Evolutionary conservation across 78 protist genomes (phyloP), one percentile per base, ranked within the genome.

Genomic region (Isochrysis galbana): DNA sequence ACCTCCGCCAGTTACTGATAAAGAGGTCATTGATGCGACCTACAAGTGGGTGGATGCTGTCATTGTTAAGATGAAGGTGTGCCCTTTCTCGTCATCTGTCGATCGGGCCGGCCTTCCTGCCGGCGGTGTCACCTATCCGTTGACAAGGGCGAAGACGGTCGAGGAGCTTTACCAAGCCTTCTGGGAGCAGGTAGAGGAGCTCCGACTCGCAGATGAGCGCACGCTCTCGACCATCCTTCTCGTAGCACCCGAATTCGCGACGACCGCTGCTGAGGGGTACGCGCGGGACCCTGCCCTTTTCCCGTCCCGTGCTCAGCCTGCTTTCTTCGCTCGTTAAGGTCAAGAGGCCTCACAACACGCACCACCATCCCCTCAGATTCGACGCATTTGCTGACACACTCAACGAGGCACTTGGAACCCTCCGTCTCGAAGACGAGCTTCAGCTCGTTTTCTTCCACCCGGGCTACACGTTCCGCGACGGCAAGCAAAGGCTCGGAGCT

Each of bases 371-470:
- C n/a, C n/a, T n/a, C n/a, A n/a, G 47, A 34, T 80, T 80, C 32
- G 88, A 80, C 88, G 55, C 36, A 23, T 44, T 80, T 23, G 88
- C 88, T 19, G 54, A 80, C 88, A 26, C 88, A 51, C 54, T 80
- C 39, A 80, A 42, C 38, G 55, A 25, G 47, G 88, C 88, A 10
- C 88, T 80, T 17, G 0, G 14, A 0, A 1, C 4, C 36, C 41
- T 80, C 21, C 17, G 55, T 2, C n/a, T 80, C 25, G 88, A 80
- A 36, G 41, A 5, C 22, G 23, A 44, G 38, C 11, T 29, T 34
- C 88, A 80, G 41, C 88, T 80, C 23, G 88, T 80, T 51, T 80
- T 80, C 88, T 80, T 80, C 54, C 88, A 80, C 55, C 88, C 88
- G 3, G 88, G 74, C n/a, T 80, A 26, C 88, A 44, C 88, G 10